Evolutionary conservation across 1,139 yeast species (phyloP), one percentile per base, ranked within the genome.

Genomic region (Kodamaea fungicola): DNA sequence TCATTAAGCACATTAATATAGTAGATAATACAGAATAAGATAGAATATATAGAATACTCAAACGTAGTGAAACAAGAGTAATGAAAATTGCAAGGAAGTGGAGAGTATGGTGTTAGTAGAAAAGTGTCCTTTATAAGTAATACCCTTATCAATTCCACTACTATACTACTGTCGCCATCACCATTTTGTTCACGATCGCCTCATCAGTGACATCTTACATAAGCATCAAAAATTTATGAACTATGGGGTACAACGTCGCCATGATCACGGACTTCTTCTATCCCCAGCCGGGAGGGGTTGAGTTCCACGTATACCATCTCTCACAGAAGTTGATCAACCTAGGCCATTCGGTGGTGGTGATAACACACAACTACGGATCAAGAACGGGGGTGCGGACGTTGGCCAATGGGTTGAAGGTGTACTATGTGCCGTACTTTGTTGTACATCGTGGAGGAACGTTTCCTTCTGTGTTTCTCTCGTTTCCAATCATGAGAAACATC

Each of bases 211-310:
- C 19, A 29, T 13, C 26, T 21, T 13, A 30, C 13, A 8, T 19
- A 19, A 25, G 16, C 7, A 8, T 8, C 12, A 30, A 19, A 31
- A 24, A 3, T 9, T 25, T 16, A 22, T 27, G 9, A 10, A 12
- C 8, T 4, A 49, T 47, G 52, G 48, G 49, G 25, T 63, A 63
- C 51, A 71, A 69, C 42, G 69, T 71, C 37, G 83, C 87, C 8
- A 90, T 92, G 97, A 87, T 90, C 3, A 84, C 96, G 30, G 99
- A 94, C 62, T 94, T 89, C 70, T 94, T 92, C 77, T 94, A 85
- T 61, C 99, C 99, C 12, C 98, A 94, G 57, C 84, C 97, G 0
- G 99, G 99, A 2, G 99, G 99, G 7, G 94, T 94, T 3, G 99
- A 94, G 59, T 80, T 92, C 44, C 98, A 94, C 56, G 88, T 92